These are phyloP conservation scores for Ustilago shanxiensis DNA, from an alignment of 1,284 basidiomycete genomes.

Conservation along the genomic window DNA sequence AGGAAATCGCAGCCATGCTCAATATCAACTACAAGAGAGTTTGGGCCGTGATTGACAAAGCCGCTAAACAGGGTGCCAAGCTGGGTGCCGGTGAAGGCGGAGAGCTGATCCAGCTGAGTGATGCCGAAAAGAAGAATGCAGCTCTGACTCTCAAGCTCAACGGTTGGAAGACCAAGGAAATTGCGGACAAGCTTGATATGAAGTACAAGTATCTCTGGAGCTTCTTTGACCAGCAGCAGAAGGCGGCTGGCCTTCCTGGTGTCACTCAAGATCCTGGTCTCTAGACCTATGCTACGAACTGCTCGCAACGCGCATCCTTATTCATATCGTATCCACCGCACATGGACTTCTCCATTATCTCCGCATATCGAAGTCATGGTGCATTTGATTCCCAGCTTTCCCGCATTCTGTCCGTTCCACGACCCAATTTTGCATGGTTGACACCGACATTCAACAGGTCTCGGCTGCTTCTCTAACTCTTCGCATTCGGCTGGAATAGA, in stretches of 20 bases:
- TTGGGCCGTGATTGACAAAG: slow-evolving; percentile 11
- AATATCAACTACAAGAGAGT: slow-evolving; percentile 21
- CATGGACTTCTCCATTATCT: too few relatives aligned
- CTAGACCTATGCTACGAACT: too few relatives aligned
- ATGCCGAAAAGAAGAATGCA: slow-evolving; percentile 17
- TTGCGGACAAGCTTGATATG: slow-evolving; percentile 22
- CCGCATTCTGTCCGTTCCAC: too few relatives aligned
- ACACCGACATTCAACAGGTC: not conserved
- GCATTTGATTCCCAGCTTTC: too few relatives aligned
- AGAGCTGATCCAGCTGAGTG: slow-evolving; percentile 1
- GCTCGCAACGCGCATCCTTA: too few relatives aligned
- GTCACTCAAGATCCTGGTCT: slow-evolving; percentile 14
- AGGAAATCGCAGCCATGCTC: slow-evolving; percentile 17
- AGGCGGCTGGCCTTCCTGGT: slow-evolving; percentile 6
- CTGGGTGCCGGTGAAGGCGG: not conserved
- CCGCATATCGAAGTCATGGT: not conserved
- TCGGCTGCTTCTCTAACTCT: not conserved
- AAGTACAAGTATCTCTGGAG: slow-evolving; percentile 30
- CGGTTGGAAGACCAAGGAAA: slow-evolving; percentile 22
- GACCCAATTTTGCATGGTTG: too few relatives aligned
- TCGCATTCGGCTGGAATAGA: not conserved
- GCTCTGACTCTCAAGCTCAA: slow-evolving; percentile 21
- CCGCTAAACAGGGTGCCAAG: slow-evolving; percentile 9
- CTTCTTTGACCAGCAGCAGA: slow-evolving; percentile 23
- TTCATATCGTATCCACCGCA: too few relatives aligned